phyloP scores from a whole-genome alignment of 2,329 filamentous ascomycete genomes.

The Furcasterigmium furcatum region DNA sequence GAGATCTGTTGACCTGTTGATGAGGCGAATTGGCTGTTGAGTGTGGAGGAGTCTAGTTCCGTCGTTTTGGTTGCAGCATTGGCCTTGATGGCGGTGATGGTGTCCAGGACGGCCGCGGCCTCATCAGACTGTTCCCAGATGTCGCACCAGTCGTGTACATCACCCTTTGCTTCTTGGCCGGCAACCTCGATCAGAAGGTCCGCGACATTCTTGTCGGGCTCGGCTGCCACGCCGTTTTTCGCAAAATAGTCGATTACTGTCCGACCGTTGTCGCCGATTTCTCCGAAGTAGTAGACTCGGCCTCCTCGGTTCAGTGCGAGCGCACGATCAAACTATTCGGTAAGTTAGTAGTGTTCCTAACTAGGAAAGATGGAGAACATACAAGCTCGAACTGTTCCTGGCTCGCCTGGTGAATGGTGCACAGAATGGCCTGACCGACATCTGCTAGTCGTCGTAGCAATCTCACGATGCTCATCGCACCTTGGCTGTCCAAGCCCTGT shows the following conservation, averaged over 20 bases:
- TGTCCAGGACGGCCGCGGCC: slow-evolving; percentile 62
- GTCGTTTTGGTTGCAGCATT: too few species aligned
- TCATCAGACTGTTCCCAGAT: slow-evolving; percentile 77
- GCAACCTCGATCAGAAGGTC: slow-evolving; percentile 88
- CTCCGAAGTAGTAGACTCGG: slow-evolving; percentile 80
- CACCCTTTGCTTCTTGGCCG: too few species aligned
- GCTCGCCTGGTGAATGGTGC: slow-evolving; percentile 88
- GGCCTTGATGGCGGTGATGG: slow-evolving; percentile 55
- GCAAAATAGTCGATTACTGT: slow-evolving; percentile 64
- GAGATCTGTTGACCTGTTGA: slow-evolving; percentile 58
- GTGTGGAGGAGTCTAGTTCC: too few species aligned
- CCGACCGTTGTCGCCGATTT: slow-evolving; percentile 73
- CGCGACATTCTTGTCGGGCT: slow-evolving; percentile 56
- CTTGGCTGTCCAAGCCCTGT: slow-evolving; percentile 68
- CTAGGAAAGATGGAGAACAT: too few species aligned
- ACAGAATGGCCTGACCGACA: slow-evolving; percentile 82
- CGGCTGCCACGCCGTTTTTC: slow-evolving; percentile 57
- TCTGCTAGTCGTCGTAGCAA: slow-evolving; percentile 73
- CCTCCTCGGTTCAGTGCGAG: slow-evolving; percentile 76
- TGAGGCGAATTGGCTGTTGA: slow-evolving; percentile 62
- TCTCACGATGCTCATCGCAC: slow-evolving; percentile 74
- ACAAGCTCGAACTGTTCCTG: slow-evolving; percentile 73
- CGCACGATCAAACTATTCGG: slow-evolving; percentile 83
- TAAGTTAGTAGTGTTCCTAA: too few species aligned
- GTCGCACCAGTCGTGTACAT: slow-evolving; percentile 72